phyloP scores from a whole-genome alignment of 306 rosid genomes.

The Glycine tomentella region DNA sequence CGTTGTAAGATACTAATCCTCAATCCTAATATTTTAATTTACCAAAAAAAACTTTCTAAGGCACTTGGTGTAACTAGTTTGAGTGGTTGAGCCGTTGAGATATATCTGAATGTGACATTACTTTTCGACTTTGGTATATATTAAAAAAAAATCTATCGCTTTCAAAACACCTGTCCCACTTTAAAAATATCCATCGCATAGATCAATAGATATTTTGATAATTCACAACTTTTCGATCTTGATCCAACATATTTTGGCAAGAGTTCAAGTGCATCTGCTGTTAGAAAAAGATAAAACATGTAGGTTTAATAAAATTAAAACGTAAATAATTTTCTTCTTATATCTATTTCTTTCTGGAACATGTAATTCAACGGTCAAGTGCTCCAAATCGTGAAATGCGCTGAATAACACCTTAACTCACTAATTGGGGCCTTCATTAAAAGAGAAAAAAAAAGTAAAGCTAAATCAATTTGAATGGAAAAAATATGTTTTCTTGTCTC shows the following conservation, averaged over 20 bases:
- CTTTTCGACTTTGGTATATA: not conserved
- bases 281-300: not conserved
- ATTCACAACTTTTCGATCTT: not conserved
- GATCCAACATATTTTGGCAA: not conserved
- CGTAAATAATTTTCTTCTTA: not conserved
- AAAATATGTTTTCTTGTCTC: not conserved
- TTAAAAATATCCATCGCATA: not conserved
- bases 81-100: not conserved
- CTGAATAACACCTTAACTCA: not conserved
- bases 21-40: no score
- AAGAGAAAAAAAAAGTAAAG: not conserved
- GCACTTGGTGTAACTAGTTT: not conserved
- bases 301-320: not conserved
- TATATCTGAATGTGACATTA: not conserved
- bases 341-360: not conserved
- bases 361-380: not conserved
- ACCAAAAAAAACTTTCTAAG: not conserved
- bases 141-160: not conserved
- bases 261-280: not conserved
- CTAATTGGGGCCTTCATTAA: not conserved
- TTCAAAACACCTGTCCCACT: not conserved
- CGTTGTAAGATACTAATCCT: no score
- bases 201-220: not conserved
- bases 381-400: not conserved
- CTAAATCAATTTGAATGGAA: not conserved